A percentile compares a stretch with the other conserved stretches of the same genome.
These are phyloP conservation scores for Corymbia citriodora DNA, from an alignment of 441 rosid genomes.

Conservation along the genomic window DNA sequence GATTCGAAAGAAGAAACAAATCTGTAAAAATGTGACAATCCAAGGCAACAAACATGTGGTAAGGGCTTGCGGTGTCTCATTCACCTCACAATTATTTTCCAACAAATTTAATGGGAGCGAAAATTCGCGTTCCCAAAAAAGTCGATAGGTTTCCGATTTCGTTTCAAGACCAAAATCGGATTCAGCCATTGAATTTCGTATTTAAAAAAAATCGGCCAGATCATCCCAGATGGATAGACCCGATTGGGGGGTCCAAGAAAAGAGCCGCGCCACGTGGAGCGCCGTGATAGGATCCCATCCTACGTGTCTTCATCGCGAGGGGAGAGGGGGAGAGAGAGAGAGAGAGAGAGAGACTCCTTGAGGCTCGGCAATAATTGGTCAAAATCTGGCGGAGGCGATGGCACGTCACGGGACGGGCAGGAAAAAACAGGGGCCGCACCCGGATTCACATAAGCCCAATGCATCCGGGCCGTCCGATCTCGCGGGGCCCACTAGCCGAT, in stretches of 20 bases:
- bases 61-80: background rate
- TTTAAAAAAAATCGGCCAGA: background rate
- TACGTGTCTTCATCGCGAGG: background rate
- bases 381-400: background rate
- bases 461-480: background rate
- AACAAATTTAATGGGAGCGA: background rate
- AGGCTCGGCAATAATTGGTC: background rate
- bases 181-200: background rate
- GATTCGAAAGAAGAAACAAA: background rate
- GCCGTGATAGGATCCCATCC: background rate
- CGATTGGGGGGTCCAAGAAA: background rate
- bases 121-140: background rate
- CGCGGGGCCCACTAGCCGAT: background rate
- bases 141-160: background rate
- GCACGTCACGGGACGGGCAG: background rate
- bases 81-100: background rate
- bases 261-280: background rate
- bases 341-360: background rate
- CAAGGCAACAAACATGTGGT: background rate
- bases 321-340: background rate
- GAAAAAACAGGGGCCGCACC: background rate
- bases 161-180: background rate
- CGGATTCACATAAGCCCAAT: background rate
- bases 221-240: background rate
- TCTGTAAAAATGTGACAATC: background rate